A percentile compares a stretch with the other conserved stretches of the same genome.
These are phyloP conservation scores for Fraxinus excelsior DNA, from an alignment of 257 asterid genomes.

Conservation along the genomic window DNA sequence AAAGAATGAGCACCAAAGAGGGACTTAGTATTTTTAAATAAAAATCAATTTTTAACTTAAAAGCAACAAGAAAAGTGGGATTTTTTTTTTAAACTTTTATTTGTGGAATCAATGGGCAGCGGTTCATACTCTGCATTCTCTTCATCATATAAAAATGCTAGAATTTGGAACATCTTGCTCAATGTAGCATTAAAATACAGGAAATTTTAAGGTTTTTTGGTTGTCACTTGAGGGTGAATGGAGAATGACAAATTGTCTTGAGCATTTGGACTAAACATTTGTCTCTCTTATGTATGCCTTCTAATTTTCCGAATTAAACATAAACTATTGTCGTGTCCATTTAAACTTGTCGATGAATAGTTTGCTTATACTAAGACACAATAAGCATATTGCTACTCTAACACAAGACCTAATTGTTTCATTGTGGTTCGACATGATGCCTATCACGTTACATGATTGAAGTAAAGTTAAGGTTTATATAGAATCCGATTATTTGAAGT, in stretches of 20 bases:
- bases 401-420: not conserved
- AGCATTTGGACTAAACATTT: slow-evolving; percentile 24
- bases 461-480: not conserved
- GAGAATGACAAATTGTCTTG: slow-evolving; percentile 1
- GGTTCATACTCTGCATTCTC: too few relatives aligned
- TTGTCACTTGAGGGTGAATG: not conserved
- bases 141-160: too few relatives aligned
- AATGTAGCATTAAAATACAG: not conserved
- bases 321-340: not conserved
- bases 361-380: not conserved
- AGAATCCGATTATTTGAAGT: too few relatives aligned
- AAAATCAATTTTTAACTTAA: too few relatives aligned
- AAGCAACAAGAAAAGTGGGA: too few relatives aligned
- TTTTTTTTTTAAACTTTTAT: too few relatives aligned
- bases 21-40: too few relatives aligned
- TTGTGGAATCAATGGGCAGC: too few relatives aligned
- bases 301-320: slow-evolving; percentile 13
- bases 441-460: not conserved
- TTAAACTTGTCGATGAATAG: not conserved
- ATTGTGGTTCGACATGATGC: not conserved
- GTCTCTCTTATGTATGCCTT: slow-evolving; percentile 18
- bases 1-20: too few relatives aligned
- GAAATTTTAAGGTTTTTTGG: not conserved
- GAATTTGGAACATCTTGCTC: too few relatives aligned
- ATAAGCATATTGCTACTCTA: not conserved